Evolutionary conservation across 116 monocot genomes (phyloP).

Genomic region (Trichopus zeylanicus): DNA sequence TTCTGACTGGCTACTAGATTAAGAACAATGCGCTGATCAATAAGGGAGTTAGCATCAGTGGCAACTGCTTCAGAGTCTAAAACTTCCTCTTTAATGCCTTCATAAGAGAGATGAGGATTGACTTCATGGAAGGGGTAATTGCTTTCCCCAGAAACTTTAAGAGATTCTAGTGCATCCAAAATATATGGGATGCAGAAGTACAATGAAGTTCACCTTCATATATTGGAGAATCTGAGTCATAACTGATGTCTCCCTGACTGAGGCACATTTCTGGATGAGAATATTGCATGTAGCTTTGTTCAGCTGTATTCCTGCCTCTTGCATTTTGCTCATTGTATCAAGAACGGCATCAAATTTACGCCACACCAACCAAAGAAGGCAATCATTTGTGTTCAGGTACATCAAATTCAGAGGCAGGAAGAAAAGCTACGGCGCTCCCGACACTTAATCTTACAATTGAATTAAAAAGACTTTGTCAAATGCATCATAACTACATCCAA

Average conservation of each 20-base stretch:
- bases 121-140: conserved; percentile 62
- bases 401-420: background rate
- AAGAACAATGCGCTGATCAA: conserved; percentile 43
- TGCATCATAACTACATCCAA: too few species aligned
- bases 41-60: conserved; percentile 16
- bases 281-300: conserved; percentile 88
- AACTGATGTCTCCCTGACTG: conserved; percentile 45
- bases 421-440: too few species aligned
- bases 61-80: conserved; percentile 12
- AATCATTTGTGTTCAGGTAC: background rate
- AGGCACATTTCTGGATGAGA: conserved; percentile 59
- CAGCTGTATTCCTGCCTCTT: conserved; percentile 54
- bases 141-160: conserved; percentile 32
- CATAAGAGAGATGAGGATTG: conserved; percentile 64
- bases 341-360: conserved; percentile 65
- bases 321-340: conserved; percentile 58
- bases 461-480: too few species aligned
- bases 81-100: conserved; percentile 39
- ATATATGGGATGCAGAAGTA: conserved; percentile 70
- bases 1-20: conserved; percentile 45
- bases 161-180: conserved; percentile 54
- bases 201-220: conserved; percentile 66
- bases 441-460: too few species aligned
- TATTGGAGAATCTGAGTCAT: conserved; percentile 54
- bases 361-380: conserved; percentile 9